Evolutionary conservation across 2,329 filamentous ascomycete genomes (phyloP).

Genomic region (Aspergillus pseudonomiae): DNA sequence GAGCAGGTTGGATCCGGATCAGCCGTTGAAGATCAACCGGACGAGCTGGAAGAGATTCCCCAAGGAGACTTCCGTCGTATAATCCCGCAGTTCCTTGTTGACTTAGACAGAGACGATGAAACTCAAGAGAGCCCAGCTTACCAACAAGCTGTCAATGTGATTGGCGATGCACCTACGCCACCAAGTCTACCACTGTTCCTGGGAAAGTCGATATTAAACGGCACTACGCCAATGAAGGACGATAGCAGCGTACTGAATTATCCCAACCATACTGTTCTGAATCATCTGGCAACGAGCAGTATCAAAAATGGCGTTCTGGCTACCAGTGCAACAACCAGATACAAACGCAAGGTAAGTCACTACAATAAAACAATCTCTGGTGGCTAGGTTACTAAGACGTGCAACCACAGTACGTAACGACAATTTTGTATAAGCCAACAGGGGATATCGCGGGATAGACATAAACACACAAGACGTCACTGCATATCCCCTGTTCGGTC

Average conservation of each 20-base stretch:
- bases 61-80: constrained; percentile 67
- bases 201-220: constrained; percentile 92
- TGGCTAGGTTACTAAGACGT: constrained; percentile 20
- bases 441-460: constrained; percentile 41
- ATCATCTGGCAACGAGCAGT: constrained; percentile 94
- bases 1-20: constrained; percentile 38
- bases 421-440: constrained; percentile 95
- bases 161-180: constrained; percentile 78
- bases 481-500: background rate
- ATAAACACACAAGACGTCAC: constrained; percentile 5
- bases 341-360: constrained; percentile 73
- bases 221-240: constrained; percentile 89
- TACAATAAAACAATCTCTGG: background rate
- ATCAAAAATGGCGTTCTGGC: constrained; percentile 96
- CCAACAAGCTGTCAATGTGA: constrained; percentile 72
- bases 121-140: constrained; percentile 75
- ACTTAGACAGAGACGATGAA: constrained; percentile 82
- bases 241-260: constrained; percentile 96
- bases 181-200: constrained; percentile 88
- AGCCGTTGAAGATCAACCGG: constrained; percentile 48
- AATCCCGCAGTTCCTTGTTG: constrained; percentile 82
- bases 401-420: constrained; percentile 80
- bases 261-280: constrained; percentile 95
- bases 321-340: constrained; percentile 95
- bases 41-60: constrained; percentile 58